Percentiles rank a stretch among this genome's conserved stretches.
phyloP scores from a whole-genome alignment of 345 rosid genomes.

The Camelina neglecta region DNA sequence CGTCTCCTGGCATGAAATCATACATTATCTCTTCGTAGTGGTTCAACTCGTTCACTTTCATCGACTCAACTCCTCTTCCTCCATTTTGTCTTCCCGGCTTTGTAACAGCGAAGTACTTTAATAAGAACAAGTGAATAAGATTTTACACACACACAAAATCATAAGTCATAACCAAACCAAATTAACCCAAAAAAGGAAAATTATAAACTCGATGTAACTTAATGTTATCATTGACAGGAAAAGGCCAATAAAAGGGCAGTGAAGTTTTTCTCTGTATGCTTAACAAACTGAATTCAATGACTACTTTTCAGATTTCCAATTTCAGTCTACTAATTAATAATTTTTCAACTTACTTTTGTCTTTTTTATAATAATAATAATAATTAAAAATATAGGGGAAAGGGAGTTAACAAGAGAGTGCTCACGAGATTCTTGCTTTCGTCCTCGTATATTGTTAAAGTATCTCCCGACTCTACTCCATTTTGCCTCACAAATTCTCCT shows the following conservation, averaged over 20 bases:
- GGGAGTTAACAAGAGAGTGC: conserved; percentile 38
- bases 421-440: conserved; percentile 77
- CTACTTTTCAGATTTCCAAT: conserved; percentile 36
- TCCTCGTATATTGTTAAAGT: conserved; percentile 72
- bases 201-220: not conserved
- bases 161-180: not conserved
- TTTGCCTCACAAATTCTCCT: conserved; percentile 71
- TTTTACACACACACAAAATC: not conserved
- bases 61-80: conserved; percentile 15
- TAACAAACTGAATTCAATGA: conserved; percentile 43
- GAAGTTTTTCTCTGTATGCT: conserved; percentile 44
- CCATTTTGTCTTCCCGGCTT: conserved; percentile 39
- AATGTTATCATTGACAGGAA: conserved; percentile 27
- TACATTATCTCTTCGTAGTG: not conserved
- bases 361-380: conserved; percentile 11
- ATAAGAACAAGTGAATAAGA: not conserved
- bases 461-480: conserved; percentile 62
- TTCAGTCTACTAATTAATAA: conserved; percentile 31
- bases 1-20: conserved; percentile 47
- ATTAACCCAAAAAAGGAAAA: not conserved
- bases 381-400: not conserved
- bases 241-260: conserved; percentile 22
- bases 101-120: conserved; percentile 63
- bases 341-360: conserved; percentile 26
- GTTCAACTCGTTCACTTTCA: conserved; percentile 9